Conservation (phyloP, 805 yeast species). For the Schizosaccharomyces japonicus region DNA sequence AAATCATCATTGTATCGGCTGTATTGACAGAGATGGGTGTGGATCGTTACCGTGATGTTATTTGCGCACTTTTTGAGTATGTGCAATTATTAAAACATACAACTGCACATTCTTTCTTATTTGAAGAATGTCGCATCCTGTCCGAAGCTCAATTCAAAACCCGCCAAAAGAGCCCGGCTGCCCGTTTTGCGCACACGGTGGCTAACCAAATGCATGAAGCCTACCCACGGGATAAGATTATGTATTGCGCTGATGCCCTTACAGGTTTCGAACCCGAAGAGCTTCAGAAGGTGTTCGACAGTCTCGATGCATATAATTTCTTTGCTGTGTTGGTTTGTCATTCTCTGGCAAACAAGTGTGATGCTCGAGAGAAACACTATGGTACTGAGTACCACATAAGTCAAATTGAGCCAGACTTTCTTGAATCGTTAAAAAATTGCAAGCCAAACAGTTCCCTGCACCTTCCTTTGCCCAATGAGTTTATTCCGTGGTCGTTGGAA, state of each 20-base stretch:
- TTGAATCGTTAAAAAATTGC: slow-evolving; percentile 13
- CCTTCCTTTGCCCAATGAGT: slow-evolving; percentile 53
- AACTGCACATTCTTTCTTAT: slow-evolving; percentile 58
- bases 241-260: slow-evolving; percentile 29
- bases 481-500: slow-evolving; percentile 56
- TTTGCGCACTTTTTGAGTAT: slow-evolving; percentile 45
- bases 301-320: slow-evolving; percentile 35
- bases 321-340: slow-evolving; percentile 32
- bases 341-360: slow-evolving; percentile 19
- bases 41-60: slow-evolving; percentile 33
- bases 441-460: slow-evolving; percentile 19
- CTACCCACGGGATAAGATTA: slow-evolving; percentile 40
- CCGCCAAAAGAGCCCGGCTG: slow-evolving; percentile 49
- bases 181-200: slow-evolving; percentile 46
- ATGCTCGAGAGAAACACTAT: slow-evolving; percentile 56
- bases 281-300: slow-evolving; percentile 26
- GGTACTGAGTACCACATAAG: slow-evolving; percentile 52
- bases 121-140: slow-evolving; percentile 48
- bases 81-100: slow-evolving; percentile 32
- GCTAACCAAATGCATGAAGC: slow-evolving; percentile 36
- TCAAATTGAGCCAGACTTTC: slow-evolving; percentile 22
- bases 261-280: slow-evolving; percentile 34
- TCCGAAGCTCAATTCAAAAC: slow-evolving; percentile 52
- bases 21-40: slow-evolving; percentile 56
- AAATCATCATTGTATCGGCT: slow-evolving; percentile 41